phyloP scores from a whole-genome alignment of 768 basidiomycete genomes.

The Gymnopilus junonius region DNA sequence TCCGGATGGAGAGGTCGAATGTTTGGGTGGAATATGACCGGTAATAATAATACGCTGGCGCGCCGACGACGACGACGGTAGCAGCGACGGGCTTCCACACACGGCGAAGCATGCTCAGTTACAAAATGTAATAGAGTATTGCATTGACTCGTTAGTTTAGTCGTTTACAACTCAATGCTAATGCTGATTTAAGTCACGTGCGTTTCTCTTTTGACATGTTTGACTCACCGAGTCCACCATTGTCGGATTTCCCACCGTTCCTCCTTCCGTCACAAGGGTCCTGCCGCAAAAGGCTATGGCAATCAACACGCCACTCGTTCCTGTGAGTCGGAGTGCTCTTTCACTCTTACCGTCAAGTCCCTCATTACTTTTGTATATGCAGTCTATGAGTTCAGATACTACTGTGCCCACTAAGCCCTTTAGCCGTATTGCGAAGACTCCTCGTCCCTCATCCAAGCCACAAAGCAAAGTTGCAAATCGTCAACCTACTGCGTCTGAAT shows the following conservation, averaged over 20 bases:
- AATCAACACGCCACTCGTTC: not conserved
- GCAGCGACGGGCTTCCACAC: conserved; percentile 73
- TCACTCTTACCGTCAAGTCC: not conserved
- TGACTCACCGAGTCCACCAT: not conserved
- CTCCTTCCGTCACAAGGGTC: conserved; percentile 5
- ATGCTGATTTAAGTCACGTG: not conserved
- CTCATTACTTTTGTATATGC: conserved; percentile 11
- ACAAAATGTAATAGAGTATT: not conserved
- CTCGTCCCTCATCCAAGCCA: conserved; percentile 9
- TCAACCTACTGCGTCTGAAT: conserved; percentile 61
- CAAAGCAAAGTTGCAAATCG: conserved; percentile 33
- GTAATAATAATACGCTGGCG: conserved; percentile 66
- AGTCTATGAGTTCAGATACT: conserved; percentile 4
- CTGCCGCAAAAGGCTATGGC: conserved; percentile 5
- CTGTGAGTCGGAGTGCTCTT: conserved; percentile 8
- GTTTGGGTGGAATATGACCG: conserved; percentile 45
- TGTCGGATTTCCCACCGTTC: not conserved
- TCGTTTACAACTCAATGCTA: not conserved
- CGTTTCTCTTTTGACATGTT: not conserved
- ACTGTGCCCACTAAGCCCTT: not conserved
- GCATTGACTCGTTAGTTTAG: not conserved
- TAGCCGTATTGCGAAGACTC: conserved; percentile 2
- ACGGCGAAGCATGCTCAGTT: conserved; percentile 57
- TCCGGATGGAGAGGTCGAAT: conserved; percentile 63
- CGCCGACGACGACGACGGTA: conserved; percentile 55